phyloP scores from a whole-genome alignment of 768 basidiomycete species.

The Suillus spraguei region DNA sequence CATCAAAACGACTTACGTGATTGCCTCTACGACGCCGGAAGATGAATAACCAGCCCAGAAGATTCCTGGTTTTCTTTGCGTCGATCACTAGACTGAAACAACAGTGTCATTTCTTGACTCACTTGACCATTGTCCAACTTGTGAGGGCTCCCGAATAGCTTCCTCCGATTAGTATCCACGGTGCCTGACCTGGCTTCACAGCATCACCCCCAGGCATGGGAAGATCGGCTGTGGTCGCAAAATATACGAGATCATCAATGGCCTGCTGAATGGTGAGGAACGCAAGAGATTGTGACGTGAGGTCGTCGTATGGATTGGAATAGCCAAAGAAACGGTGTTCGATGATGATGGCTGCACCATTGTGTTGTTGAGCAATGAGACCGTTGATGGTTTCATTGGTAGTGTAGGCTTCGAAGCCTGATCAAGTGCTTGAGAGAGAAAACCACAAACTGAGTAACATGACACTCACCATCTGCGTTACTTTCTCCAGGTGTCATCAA shows the following conservation, averaged over 20 bases:
- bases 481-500: constrained; percentile 62
- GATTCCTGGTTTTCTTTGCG: constrained; percentile 38
- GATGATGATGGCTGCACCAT: constrained; percentile 61
- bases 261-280: constrained; percentile 74
- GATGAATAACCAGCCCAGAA: constrained; percentile 48
- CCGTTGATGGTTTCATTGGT: constrained; percentile 68
- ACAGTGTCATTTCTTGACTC: constrained; percentile 19
- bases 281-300: constrained; percentile 57
- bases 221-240: constrained; percentile 63
- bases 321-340: constrained; percentile 78
- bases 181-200: constrained; percentile 53
- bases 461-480: constrained; percentile 45
- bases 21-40: constrained; percentile 48
- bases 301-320: constrained; percentile 69
- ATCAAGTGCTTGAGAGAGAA: not conserved
- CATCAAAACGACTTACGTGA: constrained; percentile 34
- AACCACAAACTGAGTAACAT: too few relatives aligned
- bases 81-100: constrained; percentile 4
- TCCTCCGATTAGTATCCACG: constrained; percentile 46
- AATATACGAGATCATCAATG: constrained; percentile 72
- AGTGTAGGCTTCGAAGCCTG: constrained; percentile 50
- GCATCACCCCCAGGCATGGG: constrained; percentile 68
- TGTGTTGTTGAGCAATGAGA: constrained; percentile 64
- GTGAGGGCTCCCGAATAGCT: constrained; percentile 50
- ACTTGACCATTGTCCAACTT: constrained; percentile 74